These are phyloP conservation scores for Hippophae gyantsensis DNA, from an alignment of 306 rosid species.

Conservation along the genomic window DNA sequence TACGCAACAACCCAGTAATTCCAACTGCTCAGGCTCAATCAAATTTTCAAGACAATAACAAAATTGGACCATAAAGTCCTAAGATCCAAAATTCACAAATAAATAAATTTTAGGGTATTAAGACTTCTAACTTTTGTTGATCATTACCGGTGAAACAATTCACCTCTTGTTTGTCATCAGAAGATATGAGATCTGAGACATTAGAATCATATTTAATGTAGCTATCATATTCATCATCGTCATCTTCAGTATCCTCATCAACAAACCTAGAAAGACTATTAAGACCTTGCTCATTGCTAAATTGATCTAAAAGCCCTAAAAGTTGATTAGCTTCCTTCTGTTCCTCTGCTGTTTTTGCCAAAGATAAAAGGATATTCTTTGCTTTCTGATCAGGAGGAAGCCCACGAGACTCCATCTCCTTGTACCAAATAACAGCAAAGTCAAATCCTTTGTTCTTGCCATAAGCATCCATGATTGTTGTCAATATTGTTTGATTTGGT, in stretches of 20 bases:
- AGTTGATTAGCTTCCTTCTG: constrained; percentile 50
- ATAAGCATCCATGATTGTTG: constrained; percentile 81
- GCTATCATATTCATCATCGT: constrained; percentile 17
- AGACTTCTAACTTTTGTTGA: constrained; percentile 19
- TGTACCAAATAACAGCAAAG: constrained; percentile 76
- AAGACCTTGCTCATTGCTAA: constrained; percentile 18
- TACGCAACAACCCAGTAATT: not conserved
- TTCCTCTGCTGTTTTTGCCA: constrained; percentile 59
- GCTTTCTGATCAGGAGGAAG: constrained; percentile 76
- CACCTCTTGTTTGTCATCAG: constrained; percentile 14
- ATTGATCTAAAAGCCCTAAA: constrained; percentile 26
- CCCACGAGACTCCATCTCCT: constrained; percentile 65
- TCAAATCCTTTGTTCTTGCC: constrained; percentile 72
- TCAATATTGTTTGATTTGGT: constrained; percentile 58
- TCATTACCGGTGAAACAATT: constrained; percentile 13
- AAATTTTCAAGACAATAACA: not conserved
- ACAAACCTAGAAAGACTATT: constrained; percentile 15
- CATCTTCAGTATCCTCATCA: constrained; percentile 28
- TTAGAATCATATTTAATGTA: constrained; percentile 11
- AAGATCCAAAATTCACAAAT: constrained; percentile 16
- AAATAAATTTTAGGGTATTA: constrained; percentile 26
- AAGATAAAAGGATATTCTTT: constrained; percentile 64
- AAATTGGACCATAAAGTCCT: constrained; percentile 16
- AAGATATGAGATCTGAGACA: constrained; percentile 3
- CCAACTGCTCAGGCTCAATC: not conserved